Evolutionary conservation across 2,329 filamentous ascomycete species (phyloP), one percentile per base, ranked within the genome.

Genomic region (Metarhizium album): DNA sequence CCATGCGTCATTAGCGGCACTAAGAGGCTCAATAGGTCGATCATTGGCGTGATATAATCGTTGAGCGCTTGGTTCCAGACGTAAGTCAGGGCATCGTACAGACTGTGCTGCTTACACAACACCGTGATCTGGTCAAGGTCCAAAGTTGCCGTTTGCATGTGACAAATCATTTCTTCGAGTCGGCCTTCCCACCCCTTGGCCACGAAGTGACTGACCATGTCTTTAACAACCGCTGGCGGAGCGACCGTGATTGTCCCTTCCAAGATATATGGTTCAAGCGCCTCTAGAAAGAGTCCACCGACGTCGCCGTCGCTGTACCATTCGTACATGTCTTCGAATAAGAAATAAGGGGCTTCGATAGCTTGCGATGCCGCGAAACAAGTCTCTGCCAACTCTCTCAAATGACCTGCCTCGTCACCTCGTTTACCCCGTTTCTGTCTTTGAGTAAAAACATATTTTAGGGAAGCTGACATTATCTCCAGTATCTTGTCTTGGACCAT

Each of bases 71-170:
- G 85, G 54, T 95, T 97, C 93, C 93, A 98, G 50, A 98, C 87
- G 64, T 97, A 96, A 42, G 94, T 90, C 51, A 96, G 79, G 2
- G 93, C 94, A 67, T 98, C 94, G 62, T 96, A 98, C 3, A 98
- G 77, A 57, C 86, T 82, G 65, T 97, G 84, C 63, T 91, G 85
- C 65, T 93, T 95, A 75, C 93, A 98, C 23, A 98, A 74, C 13
- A 79, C 78, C 0, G 91, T 96, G 52, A 95, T 82, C 66, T 97
- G 88, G 64, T 98, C 91, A 58, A 98, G 83, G 64, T 98, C 94
- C 63, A 98, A 83, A 0, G 90, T 95, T 14, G 80, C 74, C 1
- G 91, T 95, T 60, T 95, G 86, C 70, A 98, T 84, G 56, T 91
- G 84, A 64, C 91, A 97, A 31, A 98, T 86, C 66, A 97, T 86